Evolutionary conservation across 2,329 filamentous ascomycete genomes (phyloP), one percentile per base, ranked within the genome.

Genomic region (Cercospora zeina): DNA sequence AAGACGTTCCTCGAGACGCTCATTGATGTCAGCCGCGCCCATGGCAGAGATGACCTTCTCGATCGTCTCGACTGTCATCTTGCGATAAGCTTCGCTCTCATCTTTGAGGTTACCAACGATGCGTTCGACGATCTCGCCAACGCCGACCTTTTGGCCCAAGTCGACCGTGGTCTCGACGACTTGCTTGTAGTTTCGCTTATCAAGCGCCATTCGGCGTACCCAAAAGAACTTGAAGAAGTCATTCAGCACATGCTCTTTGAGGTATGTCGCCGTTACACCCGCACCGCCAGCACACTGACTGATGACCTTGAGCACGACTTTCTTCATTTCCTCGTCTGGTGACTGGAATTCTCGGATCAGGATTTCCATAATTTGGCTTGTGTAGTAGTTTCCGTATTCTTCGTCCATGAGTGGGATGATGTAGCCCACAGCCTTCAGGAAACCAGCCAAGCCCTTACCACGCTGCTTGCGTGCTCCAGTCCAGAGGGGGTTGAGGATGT

Each of bases 191-290:
- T 97, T 99, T 68, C 95, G 88, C 80, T 96, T 96, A 77, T 99
- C 95, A 61, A 99, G 80, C 7, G 95, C 95, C 91, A 99, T 97
- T 61, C 95, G 85, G 66, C 95, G 85, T 42, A 97, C 93, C 95
- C 95, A 99, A 79, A 99, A 99, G 73, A 89, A 93, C 81, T 97
- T 97, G 82, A 99, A 99, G 75, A 99, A 99, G 64, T 97, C 95
- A 68, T 91, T 88, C 39, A 99, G 82, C 7, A 99, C 93, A 65
- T 96, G 89, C 73, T 97, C 93, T 77, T 97, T 97, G 42, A 99
- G 83, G 73, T 97, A 99, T 39, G 88, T 89, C 36, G 93, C 90
- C 34, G 95, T 97, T 30, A 99, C 95, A 78, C 95, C 95, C 73
- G 96, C 90, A 2, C 93, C 97, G 69, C 89, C 89, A 7, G 95